These are phyloP conservation scores for Aspergillus diversus DNA, from an alignment of 495 filamentous ascomycete genomes.

Conservation along the genomic window DNA sequence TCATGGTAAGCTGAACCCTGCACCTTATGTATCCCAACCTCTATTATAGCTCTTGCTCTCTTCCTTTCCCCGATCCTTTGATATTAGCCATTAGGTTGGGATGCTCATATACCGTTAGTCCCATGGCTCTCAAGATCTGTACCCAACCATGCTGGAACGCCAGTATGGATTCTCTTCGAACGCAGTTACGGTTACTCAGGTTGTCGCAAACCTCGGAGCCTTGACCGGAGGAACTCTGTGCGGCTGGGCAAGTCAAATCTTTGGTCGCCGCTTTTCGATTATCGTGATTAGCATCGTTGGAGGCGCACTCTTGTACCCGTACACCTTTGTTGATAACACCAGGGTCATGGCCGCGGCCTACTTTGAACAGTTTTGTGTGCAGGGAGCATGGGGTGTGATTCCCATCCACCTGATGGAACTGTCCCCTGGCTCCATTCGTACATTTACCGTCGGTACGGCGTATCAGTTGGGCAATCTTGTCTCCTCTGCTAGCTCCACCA, in stretches of 20 bases:
- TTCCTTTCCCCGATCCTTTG: background rate
- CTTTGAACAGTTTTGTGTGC: conserved; percentile 90
- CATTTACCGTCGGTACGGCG: conserved; percentile 79
- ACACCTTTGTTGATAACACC: conserved; percentile 66
- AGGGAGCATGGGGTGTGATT: conserved; percentile 84
- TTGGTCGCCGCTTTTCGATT: conserved; percentile 81
- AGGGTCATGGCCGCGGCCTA: conserved; percentile 80
- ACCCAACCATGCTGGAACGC: conserved; percentile 80
- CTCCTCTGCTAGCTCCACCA: conserved; percentile 77
- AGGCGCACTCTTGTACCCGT: conserved; percentile 79
- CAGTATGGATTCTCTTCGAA: conserved; percentile 75
- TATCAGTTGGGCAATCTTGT: conserved; percentile 89
- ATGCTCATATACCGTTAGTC: conserved; percentile 47
- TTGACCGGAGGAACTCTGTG: conserved; percentile 76
- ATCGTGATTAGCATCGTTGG: conserved; percentile 77
- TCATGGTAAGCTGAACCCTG: conserved; percentile 55
- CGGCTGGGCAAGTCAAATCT: conserved; percentile 79
- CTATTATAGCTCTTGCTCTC: background rate
- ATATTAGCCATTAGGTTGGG: background rate
- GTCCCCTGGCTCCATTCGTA: conserved; percentile 77
- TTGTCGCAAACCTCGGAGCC: conserved; percentile 83
- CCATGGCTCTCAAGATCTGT: conserved; percentile 90
- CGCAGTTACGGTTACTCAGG: conserved; percentile 79
- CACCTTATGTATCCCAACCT: background rate
- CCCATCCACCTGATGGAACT: conserved; percentile 90